phyloP scores from a whole-genome alignment of 305 asterid genomes.

The Coffea humblotiana region DNA sequence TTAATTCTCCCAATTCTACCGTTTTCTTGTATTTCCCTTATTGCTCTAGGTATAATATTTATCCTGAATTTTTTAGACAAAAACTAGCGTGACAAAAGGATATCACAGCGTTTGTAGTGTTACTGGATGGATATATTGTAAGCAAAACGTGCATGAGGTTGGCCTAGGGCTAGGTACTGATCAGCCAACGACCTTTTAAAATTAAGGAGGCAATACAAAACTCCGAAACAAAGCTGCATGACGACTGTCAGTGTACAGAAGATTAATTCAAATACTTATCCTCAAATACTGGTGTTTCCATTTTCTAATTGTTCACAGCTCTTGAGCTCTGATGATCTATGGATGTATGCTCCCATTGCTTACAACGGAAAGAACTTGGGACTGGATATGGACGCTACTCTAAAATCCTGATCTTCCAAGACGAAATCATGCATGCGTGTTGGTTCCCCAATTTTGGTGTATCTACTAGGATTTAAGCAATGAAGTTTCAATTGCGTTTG shows the following conservation, averaged over 20 bases:
- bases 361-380: conserved; percentile 80
- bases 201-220: not conserved
- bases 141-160: no score
- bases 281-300: not conserved
- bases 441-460: not conserved
- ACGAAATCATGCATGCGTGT: not conserved
- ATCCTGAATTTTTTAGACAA: no score
- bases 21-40: no score
- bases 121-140: no score
- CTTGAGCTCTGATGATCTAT: conserved; percentile 77
- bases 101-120: no score
- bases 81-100: no score
- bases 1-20: no score
- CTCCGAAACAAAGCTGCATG: not conserved
- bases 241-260: not conserved
- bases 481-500: not conserved
- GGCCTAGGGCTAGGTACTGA: not conserved
- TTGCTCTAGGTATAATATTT: no score
- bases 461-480: conserved; percentile 7
- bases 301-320: conserved; percentile 34
- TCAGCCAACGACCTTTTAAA: not conserved
- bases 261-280: not conserved
- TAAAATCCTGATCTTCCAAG: conserved; percentile 9
- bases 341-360: conserved; percentile 95
- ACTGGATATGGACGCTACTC: conserved; percentile 13